Base-by-base conservation (phyloP, 2,329 filamentous ascomycete genomes). In the Colletotrichum tropicale region DNA sequence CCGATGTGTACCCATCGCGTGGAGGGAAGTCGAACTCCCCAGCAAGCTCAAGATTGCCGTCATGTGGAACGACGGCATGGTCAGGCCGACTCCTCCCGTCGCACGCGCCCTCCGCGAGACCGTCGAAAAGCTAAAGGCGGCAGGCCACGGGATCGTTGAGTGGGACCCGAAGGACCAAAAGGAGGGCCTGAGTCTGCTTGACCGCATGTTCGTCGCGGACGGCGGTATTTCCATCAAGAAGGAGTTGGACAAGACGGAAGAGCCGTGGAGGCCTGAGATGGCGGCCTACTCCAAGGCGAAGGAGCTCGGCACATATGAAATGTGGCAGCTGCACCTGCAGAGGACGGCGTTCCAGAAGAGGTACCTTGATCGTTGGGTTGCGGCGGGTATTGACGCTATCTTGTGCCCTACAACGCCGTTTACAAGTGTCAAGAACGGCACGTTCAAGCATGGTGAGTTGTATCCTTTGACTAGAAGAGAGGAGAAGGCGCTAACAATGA, bases 21-120 rank as follows among this genome's bases (percentile, higher is more conserved):
- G 91, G 91, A 82, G 88, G 8, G 43, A 78, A 2, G 81, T 81
- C 0, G 71, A 81, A 4, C 76, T 86, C 5, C 83, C 86, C 0
- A 5, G 66, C 26, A 88, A 82, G 64, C 81, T 94, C 28, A 89
- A 86, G 58, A 85, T 95, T 69, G 93, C 86, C 6, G 89, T 94
- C 36, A 86, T 94, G 82, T 92, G 89, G 88, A 86, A 93, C 81
- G 93, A 95, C 80, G 90, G 89, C 12, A 86, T 92, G 66, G 92
- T 94, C 6, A 86, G 83, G 8, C 93, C 93, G 0, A 93, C 94
- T 67, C 93, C 93, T 4, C 93, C 93, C 0, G 87, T 94, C 5
- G 83, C 86, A 0, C 87, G 92, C 8, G 92, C 91, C 2, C 81
- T 94, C 12, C 81, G 85, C 8, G 83, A 90, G 0, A 86, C 85